Conservation (phyloP, 208 protist species). For the Trypanosoma lewisi region DNA sequence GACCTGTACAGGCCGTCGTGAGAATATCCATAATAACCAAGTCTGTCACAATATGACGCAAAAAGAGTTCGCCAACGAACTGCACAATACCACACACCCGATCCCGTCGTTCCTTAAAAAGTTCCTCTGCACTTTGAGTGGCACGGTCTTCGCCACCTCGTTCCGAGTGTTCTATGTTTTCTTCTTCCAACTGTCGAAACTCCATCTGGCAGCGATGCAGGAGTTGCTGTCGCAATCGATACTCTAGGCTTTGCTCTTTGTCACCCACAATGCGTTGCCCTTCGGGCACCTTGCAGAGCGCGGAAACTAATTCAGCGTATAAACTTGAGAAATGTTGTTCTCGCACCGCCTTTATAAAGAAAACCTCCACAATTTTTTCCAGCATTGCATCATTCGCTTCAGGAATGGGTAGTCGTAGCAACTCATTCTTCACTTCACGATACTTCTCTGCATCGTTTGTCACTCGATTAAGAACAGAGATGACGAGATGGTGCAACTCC, state of each 20-base stretch:
- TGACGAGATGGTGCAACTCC: constrained; percentile 75
- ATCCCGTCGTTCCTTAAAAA: constrained; percentile 54
- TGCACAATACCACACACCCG: constrained; percentile 67
- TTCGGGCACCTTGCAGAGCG: constrained; percentile 58
- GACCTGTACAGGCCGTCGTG: constrained; percentile 43
- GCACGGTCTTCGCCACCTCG: constrained; percentile 25
- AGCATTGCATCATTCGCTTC: constrained; percentile 71
- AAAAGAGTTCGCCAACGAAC: constrained; percentile 78
- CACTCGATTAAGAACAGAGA: constrained; percentile 83
- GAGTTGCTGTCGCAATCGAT: constrained; percentile 65
- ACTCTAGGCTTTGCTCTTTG: constrained; percentile 61
- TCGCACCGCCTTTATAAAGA: constrained; percentile 76
- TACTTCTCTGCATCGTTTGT: constrained; percentile 76
- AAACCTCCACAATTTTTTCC: constrained; percentile 68
- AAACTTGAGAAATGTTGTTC: constrained; percentile 71
- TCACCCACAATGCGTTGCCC: constrained; percentile 60
- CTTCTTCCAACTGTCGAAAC: constrained; percentile 36
- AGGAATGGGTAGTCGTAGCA: constrained; percentile 79
- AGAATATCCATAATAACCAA: constrained; percentile 66
- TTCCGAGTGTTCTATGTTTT: constrained; percentile 26
- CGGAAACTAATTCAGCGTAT: constrained; percentile 72
- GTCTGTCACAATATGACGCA: constrained; percentile 57
- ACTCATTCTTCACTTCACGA: constrained; percentile 79
- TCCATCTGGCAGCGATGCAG: constrained; percentile 65
- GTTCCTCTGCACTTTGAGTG: constrained; percentile 22